Base-by-base conservation (phyloP, 257 asterid genomes). In the Nicotiana otophora region DNA sequence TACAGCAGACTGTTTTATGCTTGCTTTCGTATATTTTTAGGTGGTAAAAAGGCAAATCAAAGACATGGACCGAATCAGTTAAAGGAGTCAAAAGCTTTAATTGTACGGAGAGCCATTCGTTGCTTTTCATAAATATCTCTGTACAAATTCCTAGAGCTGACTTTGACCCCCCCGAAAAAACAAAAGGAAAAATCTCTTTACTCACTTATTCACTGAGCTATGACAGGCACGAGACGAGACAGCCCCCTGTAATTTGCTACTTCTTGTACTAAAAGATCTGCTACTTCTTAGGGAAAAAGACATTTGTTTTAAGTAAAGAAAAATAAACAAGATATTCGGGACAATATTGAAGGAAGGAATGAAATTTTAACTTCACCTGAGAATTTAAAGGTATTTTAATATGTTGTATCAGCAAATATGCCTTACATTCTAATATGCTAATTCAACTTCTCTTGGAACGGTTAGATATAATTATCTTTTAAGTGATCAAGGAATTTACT, bases 11-110 rank as follows among this genome's bases (percentile, higher is more conserved):
- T 74, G 61, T 74, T 14, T 1, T 23, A 48, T 23, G 39, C 42
- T 46, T 46, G 42, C 62, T 48, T 74, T 74, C 26, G 42, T 46
- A 48, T 51, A 74, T 26, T 74, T 74, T 51, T 51, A 75, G 80
- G 79, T 23, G 17, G 20, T 57, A 48, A 26, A 74, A 48, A 74
- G 62, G 28, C 76, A 67, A 67, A 67, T 67, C 53, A 67, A 67
- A 67, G 63, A 15, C 63, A 75, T 75, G 42, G 14, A 75, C 80
- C 80, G 42, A 48, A 75, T 51, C 80, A 51, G 80, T 51, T 51
- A 51, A 75, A 75, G 80, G 63, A 75, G 80, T 75, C 80, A 48
- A 75, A 75, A 75, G 80, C 28, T 48, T 48, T 61, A 7, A 74
- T 15, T 74, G 4, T 74, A 74, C 80, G 62, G 42, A 48, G 62